Conservation (phyloP, 2,329 filamentous ascomycete genomes). For the Bisporella sp. region DNA sequence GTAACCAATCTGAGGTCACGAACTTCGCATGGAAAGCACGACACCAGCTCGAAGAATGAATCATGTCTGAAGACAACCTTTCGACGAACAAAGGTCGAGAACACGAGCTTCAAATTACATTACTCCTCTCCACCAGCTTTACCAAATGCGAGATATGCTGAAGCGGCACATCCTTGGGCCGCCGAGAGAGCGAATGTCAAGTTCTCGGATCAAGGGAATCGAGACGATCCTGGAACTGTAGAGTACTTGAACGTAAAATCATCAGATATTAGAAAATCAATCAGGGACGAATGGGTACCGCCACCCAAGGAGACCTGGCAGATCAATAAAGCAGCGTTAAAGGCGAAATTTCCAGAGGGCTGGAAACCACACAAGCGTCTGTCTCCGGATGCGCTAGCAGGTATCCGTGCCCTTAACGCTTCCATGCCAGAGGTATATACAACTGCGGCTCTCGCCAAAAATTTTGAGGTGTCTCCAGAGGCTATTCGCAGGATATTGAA, state of each 20-base stretch:
- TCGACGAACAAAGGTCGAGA: conserved; percentile 3
- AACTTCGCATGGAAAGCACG: background rate
- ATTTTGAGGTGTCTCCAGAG: conserved; percentile 84
- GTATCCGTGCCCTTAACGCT: conserved; percentile 74
- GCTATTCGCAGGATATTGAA: conserved; percentile 81
- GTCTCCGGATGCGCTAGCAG: conserved; percentile 86
- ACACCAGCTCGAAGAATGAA: background rate
- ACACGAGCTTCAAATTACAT: conserved; percentile 8
- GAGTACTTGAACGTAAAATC: too few species aligned
- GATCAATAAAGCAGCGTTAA: conserved; percentile 66
- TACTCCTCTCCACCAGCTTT: conserved; percentile 3
- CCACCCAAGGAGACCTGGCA: conserved; percentile 54
- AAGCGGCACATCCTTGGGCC: background rate
- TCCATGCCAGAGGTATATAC: conserved; percentile 74
- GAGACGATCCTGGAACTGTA: too few species aligned
- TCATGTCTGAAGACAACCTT: background rate
- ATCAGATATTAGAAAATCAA: background rate
- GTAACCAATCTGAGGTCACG: background rate
- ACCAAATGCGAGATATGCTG: background rate
- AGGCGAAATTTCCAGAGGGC: conserved; percentile 70
- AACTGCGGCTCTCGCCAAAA: conserved; percentile 62
- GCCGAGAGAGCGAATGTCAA: background rate
- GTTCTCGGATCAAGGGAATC: too few species aligned
- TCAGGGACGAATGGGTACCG: conserved; percentile 10
- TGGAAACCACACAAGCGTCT: conserved; percentile 83